Conservation (phyloP, 495 filamentous ascomycete genomes). For the Hypoxylon intermedium region DNA sequence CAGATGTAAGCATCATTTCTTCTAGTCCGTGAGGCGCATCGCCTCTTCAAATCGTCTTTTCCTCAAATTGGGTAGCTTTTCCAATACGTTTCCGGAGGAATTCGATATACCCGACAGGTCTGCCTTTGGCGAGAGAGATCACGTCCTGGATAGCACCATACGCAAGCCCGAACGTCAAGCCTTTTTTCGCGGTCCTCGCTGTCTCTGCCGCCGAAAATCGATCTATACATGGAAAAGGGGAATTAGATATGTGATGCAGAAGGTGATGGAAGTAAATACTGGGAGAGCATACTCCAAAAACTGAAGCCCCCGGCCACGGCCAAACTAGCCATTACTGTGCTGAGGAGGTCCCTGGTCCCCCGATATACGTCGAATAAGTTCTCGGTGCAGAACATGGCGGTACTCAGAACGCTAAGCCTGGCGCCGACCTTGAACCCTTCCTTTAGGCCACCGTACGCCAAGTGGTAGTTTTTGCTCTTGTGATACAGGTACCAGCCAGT, state of each 20-base stretch:
- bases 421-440: constrained; percentile 79
- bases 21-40: constrained; percentile 1
- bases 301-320: constrained; percentile 86
- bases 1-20: not conserved
- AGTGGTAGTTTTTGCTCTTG: constrained; percentile 93
- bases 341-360: constrained; percentile 72
- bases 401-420: constrained; percentile 70
- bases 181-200: constrained; percentile 82
- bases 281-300: constrained; percentile 71
- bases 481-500: constrained; percentile 97
- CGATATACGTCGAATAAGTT: constrained; percentile 82
- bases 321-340: constrained; percentile 79
- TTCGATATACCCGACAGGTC: constrained; percentile 74
- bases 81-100: constrained; percentile 60
- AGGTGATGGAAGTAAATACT: not conserved
- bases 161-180: constrained; percentile 74
- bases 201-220: constrained; percentile 81
- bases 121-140: constrained; percentile 67
- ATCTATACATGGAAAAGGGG: constrained; percentile 60
- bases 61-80: constrained; percentile 29
- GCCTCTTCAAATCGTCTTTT: constrained; percentile 23
- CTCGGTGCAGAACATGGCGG: constrained; percentile 76
- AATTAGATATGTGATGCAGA: constrained; percentile 1
- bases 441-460: constrained; percentile 72
- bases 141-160: constrained; percentile 85